Evolutionary conservation across 2,329 filamentous ascomycete species (phyloP), one percentile per base, ranked within the genome.

Genomic region (Nectriaceae sp.): DNA sequence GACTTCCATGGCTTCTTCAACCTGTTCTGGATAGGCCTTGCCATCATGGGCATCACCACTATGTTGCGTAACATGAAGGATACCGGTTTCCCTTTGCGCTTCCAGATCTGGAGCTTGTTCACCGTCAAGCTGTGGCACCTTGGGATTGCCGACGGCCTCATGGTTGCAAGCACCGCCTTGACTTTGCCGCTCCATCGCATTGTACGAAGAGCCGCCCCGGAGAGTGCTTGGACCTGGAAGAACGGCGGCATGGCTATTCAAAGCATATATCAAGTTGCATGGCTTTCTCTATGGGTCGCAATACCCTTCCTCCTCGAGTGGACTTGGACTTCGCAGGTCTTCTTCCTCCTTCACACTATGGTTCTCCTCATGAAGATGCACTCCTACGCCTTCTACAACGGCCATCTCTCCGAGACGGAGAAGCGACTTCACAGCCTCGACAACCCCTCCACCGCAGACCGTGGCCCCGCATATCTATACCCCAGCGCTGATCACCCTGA

Each of bases 351-450:
- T 26, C 94, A 99, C 70, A 87, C 91, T 37, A 84, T 99, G 71
- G 87, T 90, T 6, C 78, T 99, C 18, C 84, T 97, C 42, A 99
- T 99, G 94, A 99, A 99, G 77, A 94, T 97, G 84, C 94, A 99
- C 69, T 97, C 92, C 5, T 99, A 96, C 65, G 89, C 90, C 20
- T 99, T 97, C 70, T 99, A 99, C 75, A 97, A 97, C 62, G 94
- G 94, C 11, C 94, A 99, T 69, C 77, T 99, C 15, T 89, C 88
- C 58, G 90, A 94, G 68, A 95, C 90, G 0, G 83, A 95, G 68
- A 85, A 87, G 65, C 86, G 90, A 11, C 78, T 99, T 11, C 83
- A 82, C 47, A 84, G 84, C 35, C 84, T 99, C 26, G 94, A 99
- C 68, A 72, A 82, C 47, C 90, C 91, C 2, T 83, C 80, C 4